Evolutionary conservation across 371 early-diverging fungal genomes (phyloP).

Genomic region (Apophysomyces variabilis): DNA sequence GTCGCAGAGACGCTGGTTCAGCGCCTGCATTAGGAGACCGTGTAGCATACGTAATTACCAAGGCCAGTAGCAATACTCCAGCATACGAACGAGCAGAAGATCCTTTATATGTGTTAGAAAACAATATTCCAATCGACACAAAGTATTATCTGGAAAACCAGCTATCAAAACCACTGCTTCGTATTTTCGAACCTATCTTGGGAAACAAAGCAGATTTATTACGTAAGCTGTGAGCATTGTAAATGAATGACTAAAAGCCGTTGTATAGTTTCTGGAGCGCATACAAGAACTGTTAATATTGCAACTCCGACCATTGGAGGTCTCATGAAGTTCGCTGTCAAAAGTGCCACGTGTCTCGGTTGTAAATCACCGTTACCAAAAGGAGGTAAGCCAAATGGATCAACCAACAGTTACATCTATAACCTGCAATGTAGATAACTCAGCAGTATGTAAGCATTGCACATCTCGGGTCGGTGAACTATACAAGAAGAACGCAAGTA

Average conservation of each 20-base stretch:
- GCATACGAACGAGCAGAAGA: slow-evolving; percentile 99
- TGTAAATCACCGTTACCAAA: slow-evolving; percentile 91
- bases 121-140: slow-evolving; percentile 99
- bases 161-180: slow-evolving; percentile 93
- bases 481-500: slow-evolving; percentile 68
- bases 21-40: slow-evolving; percentile 99
- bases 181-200: slow-evolving; percentile 99
- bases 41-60: slow-evolving; percentile 99
- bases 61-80: slow-evolving; percentile 87
- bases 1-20: slow-evolving; percentile 95
- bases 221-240: slow-evolving; percentile 52
- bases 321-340: slow-evolving; percentile 94
- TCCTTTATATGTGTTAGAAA: slow-evolving; percentile 98
- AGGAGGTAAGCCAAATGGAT: slow-evolving; percentile 54
- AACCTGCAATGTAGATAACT: slow-evolving; percentile 28
- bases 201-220: slow-evolving; percentile 87
- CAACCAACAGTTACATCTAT: background rate
- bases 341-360: slow-evolving; percentile 90
- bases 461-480: slow-evolving; percentile 72
- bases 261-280: slow-evolving; percentile 80
- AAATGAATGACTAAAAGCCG: background rate
- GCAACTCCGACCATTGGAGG: slow-evolving; percentile 91
- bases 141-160: slow-evolving; percentile 99
- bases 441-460: slow-evolving; percentile 90
- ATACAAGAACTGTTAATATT: slow-evolving; percentile 88